phyloP scores from a whole-genome alignment of 1,284 basidiomycete species.

The Trametes hirsuta region DNA sequence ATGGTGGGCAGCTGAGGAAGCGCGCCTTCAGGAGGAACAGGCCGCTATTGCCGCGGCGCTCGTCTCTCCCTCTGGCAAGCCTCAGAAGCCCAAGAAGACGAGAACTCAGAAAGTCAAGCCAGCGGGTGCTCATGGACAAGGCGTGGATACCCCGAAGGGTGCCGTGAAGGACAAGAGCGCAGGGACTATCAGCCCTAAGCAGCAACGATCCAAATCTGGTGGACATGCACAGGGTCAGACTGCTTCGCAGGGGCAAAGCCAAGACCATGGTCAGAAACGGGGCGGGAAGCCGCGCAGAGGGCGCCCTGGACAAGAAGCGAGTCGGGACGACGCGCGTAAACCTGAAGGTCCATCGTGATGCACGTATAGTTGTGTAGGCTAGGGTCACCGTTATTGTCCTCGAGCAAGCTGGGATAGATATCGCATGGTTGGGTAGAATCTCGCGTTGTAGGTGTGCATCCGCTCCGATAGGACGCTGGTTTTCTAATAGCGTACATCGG shows the following conservation, averaged over 20 bases:
- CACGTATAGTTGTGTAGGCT: background rate
- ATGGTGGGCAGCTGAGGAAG: slow-evolving; percentile 88
- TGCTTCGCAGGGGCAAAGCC: background rate
- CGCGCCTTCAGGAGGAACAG: slow-evolving; percentile 48
- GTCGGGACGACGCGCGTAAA: slow-evolving; percentile 7
- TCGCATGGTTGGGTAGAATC: no score
- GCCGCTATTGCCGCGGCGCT: slow-evolving; percentile 11
- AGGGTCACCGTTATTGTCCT: no score
- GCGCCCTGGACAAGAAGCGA: slow-evolving; percentile 1
- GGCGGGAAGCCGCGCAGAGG: slow-evolving; percentile 8
- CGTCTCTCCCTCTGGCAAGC: background rate
- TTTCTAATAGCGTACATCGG: no score
- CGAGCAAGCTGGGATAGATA: no score
- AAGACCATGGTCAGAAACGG: background rate
- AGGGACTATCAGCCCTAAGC: background rate
- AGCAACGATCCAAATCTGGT: background rate
- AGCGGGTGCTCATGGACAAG: background rate
- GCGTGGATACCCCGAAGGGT: slow-evolving; percentile 1
- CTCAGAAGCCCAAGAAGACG: slow-evolving; percentile 19
- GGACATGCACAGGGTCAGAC: background rate
- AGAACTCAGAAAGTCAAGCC: slow-evolving; percentile 6
- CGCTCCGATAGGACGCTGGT: no score
- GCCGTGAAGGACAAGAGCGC: background rate
- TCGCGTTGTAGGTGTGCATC: no score
- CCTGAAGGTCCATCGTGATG: background rate